Percentiles rank a stretch among this genome's conserved stretches.
These are phyloP conservation scores for Sporothrix dimorphospora DNA, from an alignment of 2,329 filamentous ascomycete genomes.

Conservation along the genomic window DNA sequence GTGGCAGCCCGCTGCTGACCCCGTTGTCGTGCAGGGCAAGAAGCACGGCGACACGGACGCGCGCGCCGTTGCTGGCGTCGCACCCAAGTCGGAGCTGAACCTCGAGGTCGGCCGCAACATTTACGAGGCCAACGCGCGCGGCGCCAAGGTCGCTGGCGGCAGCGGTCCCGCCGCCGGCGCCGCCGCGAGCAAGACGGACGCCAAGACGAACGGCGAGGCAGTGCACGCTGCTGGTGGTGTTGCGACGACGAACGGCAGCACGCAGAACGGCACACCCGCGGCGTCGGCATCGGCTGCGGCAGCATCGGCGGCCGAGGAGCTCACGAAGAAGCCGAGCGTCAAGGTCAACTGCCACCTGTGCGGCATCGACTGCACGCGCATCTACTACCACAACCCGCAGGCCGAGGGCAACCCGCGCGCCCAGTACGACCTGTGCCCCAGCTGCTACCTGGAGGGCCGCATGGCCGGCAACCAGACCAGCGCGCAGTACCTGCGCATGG, in stretches of 20 bases:
- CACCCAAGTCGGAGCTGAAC: conserved; percentile 79
- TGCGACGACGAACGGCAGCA: conserved; percentile 68
- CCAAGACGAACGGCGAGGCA: conserved; percentile 76
- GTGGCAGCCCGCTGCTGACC: conserved; percentile 86
- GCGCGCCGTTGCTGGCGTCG: conserved; percentile 67
- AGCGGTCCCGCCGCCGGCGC: conserved; percentile 44
- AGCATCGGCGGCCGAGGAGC: conserved; percentile 54
- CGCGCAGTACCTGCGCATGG: conserved; percentile 83
- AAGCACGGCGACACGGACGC: conserved; percentile 70
- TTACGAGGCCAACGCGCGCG: conserved; percentile 89
- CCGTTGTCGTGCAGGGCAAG: conserved; percentile 65
- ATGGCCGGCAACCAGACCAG: conserved; percentile 78
- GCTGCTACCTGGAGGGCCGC: conserved; percentile 83
- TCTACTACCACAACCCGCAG: conserved; percentile 63
- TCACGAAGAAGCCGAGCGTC: conserved; percentile 66
- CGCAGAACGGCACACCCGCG: conserved; percentile 40
- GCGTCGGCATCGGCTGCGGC: conserved; percentile 39
- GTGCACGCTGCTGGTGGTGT: conserved; percentile 44
- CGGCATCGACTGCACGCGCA: conserved; percentile 79
- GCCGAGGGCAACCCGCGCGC: conserved; percentile 64
- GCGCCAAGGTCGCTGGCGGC: conserved; percentile 56
- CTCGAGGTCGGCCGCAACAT: conserved; percentile 94
- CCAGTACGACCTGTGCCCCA: conserved; percentile 88
- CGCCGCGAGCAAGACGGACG: conserved; percentile 56
- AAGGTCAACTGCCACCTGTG: conserved; percentile 87